Percentiles rank a stretch among this genome's conserved stretches.
Conservation (phyloP, 208 protist species). For the Leishmania tropica region DNA sequence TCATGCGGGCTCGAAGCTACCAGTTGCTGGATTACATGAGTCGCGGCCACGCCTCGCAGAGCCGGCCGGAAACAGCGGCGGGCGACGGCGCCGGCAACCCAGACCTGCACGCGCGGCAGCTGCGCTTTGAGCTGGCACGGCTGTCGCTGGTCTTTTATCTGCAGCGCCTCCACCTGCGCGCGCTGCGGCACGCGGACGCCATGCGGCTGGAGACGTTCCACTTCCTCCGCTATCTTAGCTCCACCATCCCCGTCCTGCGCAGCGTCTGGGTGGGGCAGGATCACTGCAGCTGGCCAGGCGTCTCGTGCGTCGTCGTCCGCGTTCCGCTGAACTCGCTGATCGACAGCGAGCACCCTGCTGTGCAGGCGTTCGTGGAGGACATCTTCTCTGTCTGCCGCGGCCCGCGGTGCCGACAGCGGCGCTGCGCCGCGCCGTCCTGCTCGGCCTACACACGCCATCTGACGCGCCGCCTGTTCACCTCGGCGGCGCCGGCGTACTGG, state of each 20-base stretch:
- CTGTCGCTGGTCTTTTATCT: constrained; percentile 34
- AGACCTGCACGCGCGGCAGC: constrained; percentile 12
- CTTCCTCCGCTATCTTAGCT: constrained; percentile 43
- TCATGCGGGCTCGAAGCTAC: constrained; percentile 23
- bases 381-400: constrained; percentile 17
- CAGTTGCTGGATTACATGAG: constrained; percentile 26
- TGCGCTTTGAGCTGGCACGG: constrained; percentile 22
- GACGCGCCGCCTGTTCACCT: constrained; percentile 27
- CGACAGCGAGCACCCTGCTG: constrained; percentile 36
- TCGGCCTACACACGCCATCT: constrained; percentile 22
- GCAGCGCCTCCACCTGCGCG: constrained; percentile 47
- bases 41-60: constrained; percentile 13
- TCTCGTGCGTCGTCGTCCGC: constrained; percentile 37
- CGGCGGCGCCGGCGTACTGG: constrained; percentile 29
- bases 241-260: constrained; percentile 39
- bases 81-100: constrained; percentile 6
- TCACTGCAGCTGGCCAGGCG: constrained; percentile 52
- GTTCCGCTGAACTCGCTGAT: constrained; percentile 47
- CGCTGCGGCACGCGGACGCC: constrained; percentile 55
- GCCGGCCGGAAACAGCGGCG: constrained; percentile 11
- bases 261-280: constrained; percentile 54
- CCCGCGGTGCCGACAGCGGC: constrained; percentile 16
- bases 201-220: constrained; percentile 70
- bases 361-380: constrained; percentile 30
- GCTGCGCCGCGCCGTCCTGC: constrained; percentile 20